phyloP scores from a whole-genome alignment of 1,139 yeast genomes.

The Taiozyma sp. region DNA sequence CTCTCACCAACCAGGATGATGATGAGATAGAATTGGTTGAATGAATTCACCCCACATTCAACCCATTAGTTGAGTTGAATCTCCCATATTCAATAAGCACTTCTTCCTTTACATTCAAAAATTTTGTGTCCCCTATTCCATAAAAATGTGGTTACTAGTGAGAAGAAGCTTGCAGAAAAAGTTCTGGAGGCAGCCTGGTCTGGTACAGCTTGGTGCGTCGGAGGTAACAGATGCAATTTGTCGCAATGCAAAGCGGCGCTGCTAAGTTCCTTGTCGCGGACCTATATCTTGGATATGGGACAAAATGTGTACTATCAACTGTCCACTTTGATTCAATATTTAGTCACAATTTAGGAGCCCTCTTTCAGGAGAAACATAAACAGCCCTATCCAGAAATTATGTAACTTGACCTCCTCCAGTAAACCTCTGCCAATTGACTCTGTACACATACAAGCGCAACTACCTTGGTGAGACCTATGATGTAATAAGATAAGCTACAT shows the following conservation, averaged over 20 bases:
- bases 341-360: not conserved
- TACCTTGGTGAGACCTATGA: no score
- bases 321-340: not conserved
- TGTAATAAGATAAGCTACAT: no score
- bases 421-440: no score
- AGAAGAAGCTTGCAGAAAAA: no score
- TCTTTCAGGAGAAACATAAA: not conserved
- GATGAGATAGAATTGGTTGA: slow-evolving; percentile 12
- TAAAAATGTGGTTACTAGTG: not conserved
- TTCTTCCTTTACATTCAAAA: not conserved
- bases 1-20: slow-evolving; percentile 10
- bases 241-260: not conserved
- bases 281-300: not conserved
- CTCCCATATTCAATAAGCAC: not conserved
- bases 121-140: not conserved
- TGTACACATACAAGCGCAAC: no score
- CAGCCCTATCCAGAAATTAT: no score
- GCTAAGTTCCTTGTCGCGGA: not conserved
- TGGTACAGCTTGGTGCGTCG: not conserved
- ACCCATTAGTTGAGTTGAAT: no score
- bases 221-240: not conserved
- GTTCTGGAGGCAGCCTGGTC: not conserved
- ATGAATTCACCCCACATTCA: not conserved
- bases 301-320: not conserved
- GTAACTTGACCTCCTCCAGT: no score